Conservation (phyloP, 2,329 filamentous ascomycete species). For the Cordyceps cicadae region DNA sequence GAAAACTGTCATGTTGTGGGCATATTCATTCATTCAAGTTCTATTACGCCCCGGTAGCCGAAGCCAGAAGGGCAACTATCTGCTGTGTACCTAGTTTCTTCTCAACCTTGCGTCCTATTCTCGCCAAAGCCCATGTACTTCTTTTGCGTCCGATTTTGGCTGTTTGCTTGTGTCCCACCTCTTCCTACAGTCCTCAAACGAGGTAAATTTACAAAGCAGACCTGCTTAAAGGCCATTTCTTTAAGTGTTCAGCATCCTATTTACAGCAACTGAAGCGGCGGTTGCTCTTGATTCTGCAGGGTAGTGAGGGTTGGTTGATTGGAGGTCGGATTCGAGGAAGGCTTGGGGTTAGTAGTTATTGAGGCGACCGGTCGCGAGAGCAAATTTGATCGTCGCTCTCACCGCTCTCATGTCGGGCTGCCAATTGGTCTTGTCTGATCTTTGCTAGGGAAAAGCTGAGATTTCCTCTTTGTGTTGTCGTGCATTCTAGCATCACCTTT, state of each 20-base stretch:
- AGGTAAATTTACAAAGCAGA: slow-evolving; percentile 1
- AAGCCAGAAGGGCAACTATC: slow-evolving; percentile 5
- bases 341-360: background rate
- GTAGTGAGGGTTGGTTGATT: background rate
- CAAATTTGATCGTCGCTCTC: background rate
- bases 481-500: slow-evolving; percentile 1
- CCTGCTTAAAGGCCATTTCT: slow-evolving; percentile 1
- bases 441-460: slow-evolving; percentile 2
- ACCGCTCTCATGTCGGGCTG: background rate
- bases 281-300: too few relatives aligned
- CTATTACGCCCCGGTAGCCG: background rate
- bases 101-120: slow-evolving; percentile 1
- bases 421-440: slow-evolving; percentile 1
- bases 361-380: background rate
- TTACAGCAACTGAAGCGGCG: too few relatives aligned
- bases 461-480: slow-evolving; percentile 1
- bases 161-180: background rate
- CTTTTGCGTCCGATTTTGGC: background rate
- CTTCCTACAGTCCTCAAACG: background rate
- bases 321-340: background rate
- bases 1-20: too few relatives aligned
- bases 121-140: slow-evolving; percentile 1
- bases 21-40: too few relatives aligned
- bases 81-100: background rate
- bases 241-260: background rate